Evolutionary conservation across 177 flowering plant species (phyloP).

Genomic region (Vitis hybrid): DNA sequence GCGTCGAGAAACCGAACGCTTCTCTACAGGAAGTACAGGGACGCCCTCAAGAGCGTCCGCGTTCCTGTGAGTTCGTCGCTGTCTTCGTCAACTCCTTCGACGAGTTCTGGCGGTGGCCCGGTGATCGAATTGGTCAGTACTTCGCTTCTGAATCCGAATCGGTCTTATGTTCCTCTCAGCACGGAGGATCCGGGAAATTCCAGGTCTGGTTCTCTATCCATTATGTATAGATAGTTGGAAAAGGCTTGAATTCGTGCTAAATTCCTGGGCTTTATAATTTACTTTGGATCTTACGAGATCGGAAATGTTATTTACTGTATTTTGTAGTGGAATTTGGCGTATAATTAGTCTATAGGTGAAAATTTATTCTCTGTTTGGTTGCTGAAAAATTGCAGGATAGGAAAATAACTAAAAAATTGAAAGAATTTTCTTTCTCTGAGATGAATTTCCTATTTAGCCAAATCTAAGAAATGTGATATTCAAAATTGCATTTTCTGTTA

Average conservation of each 20-base stretch:
- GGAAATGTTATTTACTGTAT: too few species aligned
- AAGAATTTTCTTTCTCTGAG: too few species aligned
- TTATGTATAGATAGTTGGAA: background rate
- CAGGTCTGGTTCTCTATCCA: constrained; percentile 37
- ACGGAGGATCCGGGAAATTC: constrained; percentile 87
- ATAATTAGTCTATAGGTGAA: too few species aligned
- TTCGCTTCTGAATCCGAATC: constrained; percentile 60
- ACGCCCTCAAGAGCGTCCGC: constrained; percentile 79
- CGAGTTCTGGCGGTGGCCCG: constrained; percentile 55
- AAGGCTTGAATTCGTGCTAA: background rate
- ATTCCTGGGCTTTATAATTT: too few species aligned
- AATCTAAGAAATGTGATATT: too few species aligned
- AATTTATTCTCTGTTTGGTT: too few species aligned
- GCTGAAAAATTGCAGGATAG: too few species aligned
- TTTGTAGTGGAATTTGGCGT: too few species aligned
- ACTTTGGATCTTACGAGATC: too few species aligned
- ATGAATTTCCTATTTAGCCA: too few species aligned
- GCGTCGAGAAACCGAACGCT: constrained; percentile 83
- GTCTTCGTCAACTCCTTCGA: constrained; percentile 15
- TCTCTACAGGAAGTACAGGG: constrained; percentile 66
- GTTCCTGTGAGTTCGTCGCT: constrained; percentile 37
- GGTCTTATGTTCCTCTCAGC: constrained; percentile 77
- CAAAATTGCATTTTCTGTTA: too few species aligned
- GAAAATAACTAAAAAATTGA: too few species aligned
- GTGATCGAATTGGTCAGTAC: constrained; percentile 71